Conservation (phyloP, 2,329 filamentous ascomycete species). For the Penicillium sp. region DNA sequence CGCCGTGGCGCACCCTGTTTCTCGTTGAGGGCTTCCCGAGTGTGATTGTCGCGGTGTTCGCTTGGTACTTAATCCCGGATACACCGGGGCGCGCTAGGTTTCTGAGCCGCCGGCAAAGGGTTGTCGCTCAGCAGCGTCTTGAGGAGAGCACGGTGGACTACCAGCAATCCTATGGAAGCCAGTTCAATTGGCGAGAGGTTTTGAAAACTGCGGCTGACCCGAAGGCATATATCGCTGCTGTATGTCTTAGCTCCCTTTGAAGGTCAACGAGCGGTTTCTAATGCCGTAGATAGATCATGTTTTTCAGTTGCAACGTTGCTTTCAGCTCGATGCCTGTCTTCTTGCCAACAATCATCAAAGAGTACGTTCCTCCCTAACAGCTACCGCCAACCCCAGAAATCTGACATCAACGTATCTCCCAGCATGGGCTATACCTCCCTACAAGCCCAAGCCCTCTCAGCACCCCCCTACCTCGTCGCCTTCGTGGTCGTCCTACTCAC, state of each 20-base stretch:
- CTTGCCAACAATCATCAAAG: constrained; percentile 71
- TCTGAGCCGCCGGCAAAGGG: constrained; percentile 60
- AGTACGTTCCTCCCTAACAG: constrained; percentile 35
- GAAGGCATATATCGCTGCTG: constrained; percentile 68
- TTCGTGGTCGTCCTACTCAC: constrained; percentile 70
- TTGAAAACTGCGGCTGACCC: constrained; percentile 60
- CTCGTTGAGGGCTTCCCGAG: constrained; percentile 82
- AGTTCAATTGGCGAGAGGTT: constrained; percentile 56
- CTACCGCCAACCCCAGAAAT: not conserved
- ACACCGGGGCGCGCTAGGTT: constrained; percentile 63
- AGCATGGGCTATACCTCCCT: constrained; percentile 67
- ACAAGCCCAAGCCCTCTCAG: constrained; percentile 70
- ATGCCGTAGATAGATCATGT: constrained; percentile 55
- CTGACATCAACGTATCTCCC: not conserved
- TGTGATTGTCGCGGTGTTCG: constrained; percentile 67
- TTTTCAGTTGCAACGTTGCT: constrained; percentile 82
- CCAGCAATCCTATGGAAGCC: constrained; percentile 30
- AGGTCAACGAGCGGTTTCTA: not conserved
- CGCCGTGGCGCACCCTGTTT: constrained; percentile 81
- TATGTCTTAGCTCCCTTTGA: constrained; percentile 28
- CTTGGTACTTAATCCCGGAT: constrained; percentile 74
- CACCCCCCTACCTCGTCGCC: constrained; percentile 74
- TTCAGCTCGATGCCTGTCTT: constrained; percentile 87
- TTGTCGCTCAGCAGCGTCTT: constrained; percentile 67
- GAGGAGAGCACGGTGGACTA: constrained; percentile 47